Base-by-base conservation (phyloP, 2,329 filamentous ascomycete genomes). In the Rhynchosporium graminicola region DNA sequence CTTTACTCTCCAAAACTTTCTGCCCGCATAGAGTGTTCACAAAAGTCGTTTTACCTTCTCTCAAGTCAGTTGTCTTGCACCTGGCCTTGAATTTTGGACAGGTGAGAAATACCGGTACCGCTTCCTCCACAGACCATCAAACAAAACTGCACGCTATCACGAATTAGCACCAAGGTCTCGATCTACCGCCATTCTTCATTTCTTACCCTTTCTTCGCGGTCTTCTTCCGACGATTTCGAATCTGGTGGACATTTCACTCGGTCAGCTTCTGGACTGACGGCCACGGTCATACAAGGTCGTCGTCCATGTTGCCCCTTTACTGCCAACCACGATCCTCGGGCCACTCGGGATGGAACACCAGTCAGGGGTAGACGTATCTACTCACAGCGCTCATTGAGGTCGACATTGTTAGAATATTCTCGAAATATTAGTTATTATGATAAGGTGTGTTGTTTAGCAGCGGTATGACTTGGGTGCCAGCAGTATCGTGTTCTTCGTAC, bases 171-270 rank as follows among this genome's bases (percentile, higher is more conserved):
- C 13, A 13, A 2, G 13, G 20, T 38, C 10, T 8, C 3, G 7
- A 29, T 12, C 4, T 5, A 33, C 12, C n/a, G 15, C 26, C 20
- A 36, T 7, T 13, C 20, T 12, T n/a, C 26, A n/a, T 20, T 7
- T 15, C n/a, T 13, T 47, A 57, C 55, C 55, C 55, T 31, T 57
- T 57, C n/a, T 57, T 57, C 43, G 42, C 42, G 6, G 45, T 48
- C 55, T 57, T 57, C 43, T 57, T 57, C 43, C 55, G 36, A 36
- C 55, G 55, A 57, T 46, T 48, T n/a, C 55, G 42, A n/a, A 57
- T 36, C 55, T 57, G 38, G 28, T 8, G 3, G 31, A 47, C 4
- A 28, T 28, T 31, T 31, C 45, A 20, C 31, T 31, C n/a, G 10
- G 45, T 57, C 42, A 57, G 45, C 28, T 20, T 6, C 43, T 47